Evolutionary conservation across 1,284 basidiomycete genomes (phyloP), one percentile per base, ranked within the genome.

Genomic region (Cutaneotrichosporon cavernicola): DNA sequence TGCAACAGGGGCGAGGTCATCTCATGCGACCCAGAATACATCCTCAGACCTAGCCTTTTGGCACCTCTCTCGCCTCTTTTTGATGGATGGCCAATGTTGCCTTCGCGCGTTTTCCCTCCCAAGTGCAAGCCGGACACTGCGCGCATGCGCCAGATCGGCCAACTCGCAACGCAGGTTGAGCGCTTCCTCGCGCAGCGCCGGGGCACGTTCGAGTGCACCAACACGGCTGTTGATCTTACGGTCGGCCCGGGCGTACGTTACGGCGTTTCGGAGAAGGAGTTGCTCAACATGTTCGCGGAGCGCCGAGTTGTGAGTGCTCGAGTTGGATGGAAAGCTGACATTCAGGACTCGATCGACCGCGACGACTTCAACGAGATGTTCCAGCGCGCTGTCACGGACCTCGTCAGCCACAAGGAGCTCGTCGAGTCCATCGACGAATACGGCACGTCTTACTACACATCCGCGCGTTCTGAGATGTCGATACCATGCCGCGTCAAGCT

Each of bases 61-160:
- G 64, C 68, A 3, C 63, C 76, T 36, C 56, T 77, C 13, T 66
- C 70, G 3, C 68, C 76, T 16, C 63, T 78, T 16, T 32, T 89
- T 36, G 86, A 93, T 79, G 92, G 92, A 22, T 73, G 94, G 55
- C 92, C 92, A 11, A 86, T 86, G 16, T 76, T 92, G 30, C 90
- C 90, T 9, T 86, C 90, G 55, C 84, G 92, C 46, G 90, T 89
- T 8, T 84, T 96, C 68, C 85, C 91, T 11, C 90, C 92, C 26
- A 83, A 83, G 38, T 97, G 95, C 77, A 82, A 87, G 47, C 89
- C 91, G 73, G 93, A 97, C 79, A 90, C 90, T 55, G 86, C 84
- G 72, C 86, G 90, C 73, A 90, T 89, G 80, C 83, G 86, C 66
- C 85, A 89, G 71, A 90, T 97, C 56, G 90, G 90, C 30, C 84